Conservation (phyloP, 163 green algal species). For the Prototheca wickerhamii region DNA sequence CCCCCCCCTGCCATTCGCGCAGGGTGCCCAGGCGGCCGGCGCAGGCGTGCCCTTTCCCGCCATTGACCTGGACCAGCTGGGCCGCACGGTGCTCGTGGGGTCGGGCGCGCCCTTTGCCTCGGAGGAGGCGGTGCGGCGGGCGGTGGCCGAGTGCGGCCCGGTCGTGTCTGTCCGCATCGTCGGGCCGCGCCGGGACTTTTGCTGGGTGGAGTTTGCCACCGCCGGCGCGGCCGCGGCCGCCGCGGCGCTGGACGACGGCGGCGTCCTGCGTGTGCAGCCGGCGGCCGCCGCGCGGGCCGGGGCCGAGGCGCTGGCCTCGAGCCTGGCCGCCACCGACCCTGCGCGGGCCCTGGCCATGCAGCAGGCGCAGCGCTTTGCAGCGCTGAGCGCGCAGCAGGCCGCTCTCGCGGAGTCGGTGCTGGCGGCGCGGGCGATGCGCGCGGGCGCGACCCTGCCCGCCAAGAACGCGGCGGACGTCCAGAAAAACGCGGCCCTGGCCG, state of each 20-base stretch:
- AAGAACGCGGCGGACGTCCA: constrained; percentile 14
- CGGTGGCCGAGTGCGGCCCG: constrained; percentile 7
- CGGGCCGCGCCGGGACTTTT: background rate
- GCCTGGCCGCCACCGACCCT: constrained; percentile 9
- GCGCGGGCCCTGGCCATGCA: constrained; percentile 16
- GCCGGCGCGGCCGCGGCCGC: constrained; percentile 1
- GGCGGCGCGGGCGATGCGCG: constrained; percentile 7
- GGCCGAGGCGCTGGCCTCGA: background rate
- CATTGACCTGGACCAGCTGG: background rate
- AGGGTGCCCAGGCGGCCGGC: constrained; percentile 11
- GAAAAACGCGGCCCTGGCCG: constrained; percentile 33
- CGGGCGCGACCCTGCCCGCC: background rate
- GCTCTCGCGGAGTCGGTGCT: constrained; percentile 18
- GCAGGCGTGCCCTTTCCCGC: constrained; percentile 8
- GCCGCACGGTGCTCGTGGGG: constrained; percentile 15
- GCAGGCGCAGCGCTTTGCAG: constrained; percentile 23
- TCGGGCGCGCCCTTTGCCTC: background rate
- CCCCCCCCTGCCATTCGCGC: background rate
- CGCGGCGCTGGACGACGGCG: background rate
- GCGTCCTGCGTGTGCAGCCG: background rate
- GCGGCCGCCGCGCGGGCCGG: constrained; percentile 3
- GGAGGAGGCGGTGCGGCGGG: background rate
- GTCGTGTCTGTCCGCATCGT: constrained; percentile 7
- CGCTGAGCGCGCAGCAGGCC: constrained; percentile 29
- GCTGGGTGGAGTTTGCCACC: constrained; percentile 12